A percentile compares a stretch with the other conserved stretches of the same genome.
phyloP scores from a whole-genome alignment of 2,329 filamentous ascomycete genomes.

The Aaosphaeria pasadenensis region DNA sequence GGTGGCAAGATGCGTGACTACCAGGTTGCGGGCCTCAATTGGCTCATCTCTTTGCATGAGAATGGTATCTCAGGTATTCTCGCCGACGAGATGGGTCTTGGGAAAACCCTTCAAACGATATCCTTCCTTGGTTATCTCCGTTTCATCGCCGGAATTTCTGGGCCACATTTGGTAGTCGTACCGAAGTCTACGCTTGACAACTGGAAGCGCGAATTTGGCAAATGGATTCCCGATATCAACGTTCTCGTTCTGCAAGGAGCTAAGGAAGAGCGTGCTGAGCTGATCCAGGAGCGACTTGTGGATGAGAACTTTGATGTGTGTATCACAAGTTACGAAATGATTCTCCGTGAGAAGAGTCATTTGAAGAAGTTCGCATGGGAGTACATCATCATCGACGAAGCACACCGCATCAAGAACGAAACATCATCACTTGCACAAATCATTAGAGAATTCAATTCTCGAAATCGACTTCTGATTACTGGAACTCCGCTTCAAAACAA shows the following conservation, averaged over 20 bases:
- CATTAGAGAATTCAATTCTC: slow-evolving; percentile 91
- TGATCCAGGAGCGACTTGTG: slow-evolving; percentile 89
- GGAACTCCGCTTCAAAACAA: slow-evolving; percentile 98
- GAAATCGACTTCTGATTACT: slow-evolving; percentile 92
- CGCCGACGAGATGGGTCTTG: slow-evolving; percentile 97
- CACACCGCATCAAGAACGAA: slow-evolving; percentile 99
- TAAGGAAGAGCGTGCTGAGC: slow-evolving; percentile 83
- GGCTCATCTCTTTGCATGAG: slow-evolving; percentile 95
- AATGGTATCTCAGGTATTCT: slow-evolving; percentile 98
- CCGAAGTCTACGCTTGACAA: slow-evolving; percentile 98
- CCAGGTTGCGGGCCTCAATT: slow-evolving; percentile 92
- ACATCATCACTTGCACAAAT: slow-evolving; percentile 96
- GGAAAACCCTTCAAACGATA: slow-evolving; percentile 97
- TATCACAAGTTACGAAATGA: slow-evolving; percentile 99
- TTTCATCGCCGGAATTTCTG: slow-evolving; percentile 83
- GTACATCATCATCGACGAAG: slow-evolving; percentile 98
- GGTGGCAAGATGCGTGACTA: slow-evolving; percentile 91
- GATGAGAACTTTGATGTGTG: slow-evolving; percentile 97
- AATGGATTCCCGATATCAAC: slow-evolving; percentile 94
- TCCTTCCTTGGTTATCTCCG: slow-evolving; percentile 93
- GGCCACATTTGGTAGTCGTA: slow-evolving; percentile 86
- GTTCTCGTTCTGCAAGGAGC: slow-evolving; percentile 90
- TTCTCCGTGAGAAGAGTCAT: slow-evolving; percentile 89
- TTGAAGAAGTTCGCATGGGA: slow-evolving; percentile 99
- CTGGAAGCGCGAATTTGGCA: slow-evolving; percentile 92